Percentiles rank a stretch among this genome's conserved stretches.
These are phyloP conservation scores for Populus tremula DNA, from an alignment of 345 rosid genomes.

Conservation along the genomic window DNA sequence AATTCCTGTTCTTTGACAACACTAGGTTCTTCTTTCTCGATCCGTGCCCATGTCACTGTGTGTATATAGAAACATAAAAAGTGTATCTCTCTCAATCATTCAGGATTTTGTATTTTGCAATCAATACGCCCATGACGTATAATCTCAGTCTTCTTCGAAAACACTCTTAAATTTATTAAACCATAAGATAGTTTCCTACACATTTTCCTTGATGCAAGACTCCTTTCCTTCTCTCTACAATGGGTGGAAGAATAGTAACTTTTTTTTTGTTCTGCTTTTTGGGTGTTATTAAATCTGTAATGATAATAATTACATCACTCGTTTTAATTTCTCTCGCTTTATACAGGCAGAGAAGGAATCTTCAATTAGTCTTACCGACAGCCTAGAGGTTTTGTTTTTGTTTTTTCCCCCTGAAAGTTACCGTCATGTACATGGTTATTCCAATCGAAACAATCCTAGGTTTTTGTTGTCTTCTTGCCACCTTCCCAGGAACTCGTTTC, in stretches of 20 bases:
- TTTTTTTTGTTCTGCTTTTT: too few relatives aligned
- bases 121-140: background rate
- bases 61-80: too few relatives aligned
- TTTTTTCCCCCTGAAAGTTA: too few relatives aligned
- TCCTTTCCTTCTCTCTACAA: background rate
- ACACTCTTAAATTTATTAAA: background rate
- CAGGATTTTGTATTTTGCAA: background rate
- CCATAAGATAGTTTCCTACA: background rate
- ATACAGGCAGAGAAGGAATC: background rate
- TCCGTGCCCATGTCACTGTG: background rate
- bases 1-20: background rate
- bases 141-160: background rate
- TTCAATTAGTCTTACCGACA: background rate
- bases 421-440: background rate
- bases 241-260: background rate
- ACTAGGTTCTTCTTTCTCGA: background rate
- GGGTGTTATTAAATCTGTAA: background rate
- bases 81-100: background rate
- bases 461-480: background rate
- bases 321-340: background rate
- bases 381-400: background rate
- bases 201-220: background rate
- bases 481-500: background rate
- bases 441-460: background rate
- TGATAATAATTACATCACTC: background rate